phyloP scores from a whole-genome alignment of 2,329 filamentous ascomycete species.

The Epichloe scottii region DNA sequence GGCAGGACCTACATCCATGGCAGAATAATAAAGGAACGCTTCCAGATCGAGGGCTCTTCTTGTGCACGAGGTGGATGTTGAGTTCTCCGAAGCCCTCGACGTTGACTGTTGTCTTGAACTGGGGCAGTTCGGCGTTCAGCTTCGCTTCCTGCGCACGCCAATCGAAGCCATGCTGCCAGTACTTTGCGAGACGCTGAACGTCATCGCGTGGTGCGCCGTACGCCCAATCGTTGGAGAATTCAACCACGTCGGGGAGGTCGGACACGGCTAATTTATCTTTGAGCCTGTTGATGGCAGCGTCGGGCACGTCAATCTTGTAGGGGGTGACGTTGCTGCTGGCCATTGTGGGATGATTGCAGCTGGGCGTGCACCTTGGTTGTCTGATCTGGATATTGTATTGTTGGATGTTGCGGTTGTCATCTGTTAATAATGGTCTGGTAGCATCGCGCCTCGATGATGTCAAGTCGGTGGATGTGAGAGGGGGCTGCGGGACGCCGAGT shows the following conservation, averaged over 20 bases:
- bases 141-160: conserved; percentile 47
- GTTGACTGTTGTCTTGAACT: conserved; percentile 39
- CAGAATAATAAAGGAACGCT: conserved; percentile 52
- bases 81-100: conserved; percentile 46
- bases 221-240: conserved; percentile 21
- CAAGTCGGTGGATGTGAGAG: too few relatives aligned
- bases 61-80: conserved; percentile 52
- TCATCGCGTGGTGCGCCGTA: conserved; percentile 21
- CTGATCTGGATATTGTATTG: too few relatives aligned
- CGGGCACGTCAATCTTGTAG: conserved; percentile 23
- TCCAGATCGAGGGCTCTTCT: conserved; percentile 33
- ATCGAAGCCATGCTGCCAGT: conserved; percentile 39
- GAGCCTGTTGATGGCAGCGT: conserved; percentile 17
- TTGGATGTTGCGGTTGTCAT: too few relatives aligned
- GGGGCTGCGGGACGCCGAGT: too few relatives aligned
- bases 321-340: conserved; percentile 15
- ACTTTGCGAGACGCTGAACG: conserved; percentile 21
- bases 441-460: not conserved
- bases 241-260: conserved; percentile 17
- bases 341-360: not conserved
- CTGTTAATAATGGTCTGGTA: not conserved
- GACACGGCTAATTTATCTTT: conserved; percentile 19
- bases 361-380: not conserved
- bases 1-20: conserved; percentile 10
- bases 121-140: conserved; percentile 42